Conservation (phyloP, 2,329 filamentous ascomycete genomes). For the Ampelomyces quisqualis region DNA sequence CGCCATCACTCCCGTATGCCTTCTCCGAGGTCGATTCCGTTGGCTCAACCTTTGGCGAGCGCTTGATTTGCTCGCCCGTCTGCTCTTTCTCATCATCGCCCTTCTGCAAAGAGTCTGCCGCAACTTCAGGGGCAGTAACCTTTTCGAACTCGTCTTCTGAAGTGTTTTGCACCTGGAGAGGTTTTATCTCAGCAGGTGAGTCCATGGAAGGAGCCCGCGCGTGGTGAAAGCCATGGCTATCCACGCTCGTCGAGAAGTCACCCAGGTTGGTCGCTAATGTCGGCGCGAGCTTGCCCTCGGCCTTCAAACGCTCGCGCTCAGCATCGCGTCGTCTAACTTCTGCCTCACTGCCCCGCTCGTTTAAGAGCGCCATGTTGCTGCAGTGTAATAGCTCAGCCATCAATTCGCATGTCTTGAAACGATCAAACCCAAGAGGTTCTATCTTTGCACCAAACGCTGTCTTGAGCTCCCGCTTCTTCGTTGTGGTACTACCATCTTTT, state of each 20-base stretch:
- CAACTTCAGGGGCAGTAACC: slow-evolving; percentile 68
- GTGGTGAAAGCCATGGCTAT: slow-evolving; percentile 55
- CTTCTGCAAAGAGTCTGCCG: slow-evolving; percentile 62
- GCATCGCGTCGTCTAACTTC: slow-evolving; percentile 77
- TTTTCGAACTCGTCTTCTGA: slow-evolving; percentile 95
- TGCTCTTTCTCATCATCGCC: slow-evolving; percentile 54
- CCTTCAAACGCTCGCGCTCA: slow-evolving; percentile 77
- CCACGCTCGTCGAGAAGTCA: slow-evolving; percentile 54
- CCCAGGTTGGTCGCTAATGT: slow-evolving; percentile 58
- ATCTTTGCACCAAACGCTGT: slow-evolving; percentile 90
- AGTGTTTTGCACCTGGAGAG: slow-evolving; percentile 74
- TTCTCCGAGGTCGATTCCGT: slow-evolving; percentile 27
- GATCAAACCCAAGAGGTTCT: slow-evolving; percentile 91
- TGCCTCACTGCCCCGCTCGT: slow-evolving; percentile 86
- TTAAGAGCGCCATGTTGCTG: slow-evolving; percentile 96
- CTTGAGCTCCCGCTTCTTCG: slow-evolving; percentile 71
- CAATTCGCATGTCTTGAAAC: slow-evolving; percentile 97
- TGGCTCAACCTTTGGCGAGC: slow-evolving; percentile 49
- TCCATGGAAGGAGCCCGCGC: slow-evolving; percentile 50
- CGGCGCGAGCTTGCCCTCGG: slow-evolving; percentile 71
- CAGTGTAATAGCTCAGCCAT: slow-evolving; percentile 98
- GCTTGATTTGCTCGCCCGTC: slow-evolving; percentile 41
- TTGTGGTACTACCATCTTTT: slow-evolving; percentile 58
- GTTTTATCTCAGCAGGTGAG: slow-evolving; percentile 66
- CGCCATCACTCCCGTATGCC: slow-evolving; percentile 54